Percentiles rank a stretch among this genome's conserved stretches.
Conservation (phyloP, 2,329 filamentous ascomycete genomes). For the Paraphoma sp. region DNA sequence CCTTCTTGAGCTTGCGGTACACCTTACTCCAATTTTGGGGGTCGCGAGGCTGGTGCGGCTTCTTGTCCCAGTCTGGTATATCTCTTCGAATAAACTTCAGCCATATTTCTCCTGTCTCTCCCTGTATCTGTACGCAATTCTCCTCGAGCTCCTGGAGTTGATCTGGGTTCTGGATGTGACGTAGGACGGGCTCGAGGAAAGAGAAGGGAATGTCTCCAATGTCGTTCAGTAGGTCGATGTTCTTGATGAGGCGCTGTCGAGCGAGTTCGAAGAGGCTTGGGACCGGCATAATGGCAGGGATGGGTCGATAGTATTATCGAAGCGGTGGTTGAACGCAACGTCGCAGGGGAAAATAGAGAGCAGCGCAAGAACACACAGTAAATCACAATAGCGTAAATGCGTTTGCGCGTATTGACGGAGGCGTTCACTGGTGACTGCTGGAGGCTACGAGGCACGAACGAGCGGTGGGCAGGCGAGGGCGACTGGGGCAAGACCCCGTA, state of each 20-base stretch:
- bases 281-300: conserved; percentile 38
- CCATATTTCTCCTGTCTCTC: conserved; percentile 77
- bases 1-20: conserved; percentile 62
- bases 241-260: conserved; percentile 48
- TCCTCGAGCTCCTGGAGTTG: conserved; percentile 77
- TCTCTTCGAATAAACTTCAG: conserved; percentile 77
- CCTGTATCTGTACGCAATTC: conserved; percentile 77
- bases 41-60: conserved; percentile 68
- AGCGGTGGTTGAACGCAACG: not conserved
- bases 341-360: not conserved
- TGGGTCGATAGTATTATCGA: not conserved
- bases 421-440: conserved; percentile 5
- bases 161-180: conserved; percentile 72
- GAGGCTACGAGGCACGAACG: conserved; percentile 9
- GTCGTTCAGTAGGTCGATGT: conserved; percentile 63
- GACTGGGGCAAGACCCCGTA: conserved; percentile 1
- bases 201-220: conserved; percentile 75
- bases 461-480: conserved; percentile 4
- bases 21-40: conserved; percentile 78
- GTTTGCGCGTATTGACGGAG: not conserved
- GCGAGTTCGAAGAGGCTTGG: conserved; percentile 49
- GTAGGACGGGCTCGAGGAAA: conserved; percentile 71
- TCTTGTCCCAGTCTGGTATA: conserved; percentile 70
- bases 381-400: not conserved
- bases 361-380: not conserved